Evolutionary conservation across 2,329 filamentous ascomycete species (phyloP).

Genomic region (Sporothrix mexicana): DNA sequence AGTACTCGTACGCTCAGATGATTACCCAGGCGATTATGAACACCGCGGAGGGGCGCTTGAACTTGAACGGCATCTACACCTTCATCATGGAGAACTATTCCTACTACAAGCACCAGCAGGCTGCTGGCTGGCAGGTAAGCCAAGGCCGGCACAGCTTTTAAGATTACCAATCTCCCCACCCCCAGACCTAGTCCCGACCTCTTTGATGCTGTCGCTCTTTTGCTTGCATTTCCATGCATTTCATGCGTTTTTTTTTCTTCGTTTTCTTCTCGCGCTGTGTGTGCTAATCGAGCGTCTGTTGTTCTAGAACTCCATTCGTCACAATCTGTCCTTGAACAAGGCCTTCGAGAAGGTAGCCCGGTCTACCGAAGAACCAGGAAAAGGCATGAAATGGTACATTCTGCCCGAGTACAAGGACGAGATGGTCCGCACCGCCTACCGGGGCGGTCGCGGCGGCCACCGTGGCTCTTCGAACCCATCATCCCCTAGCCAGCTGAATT

Average conservation of each 20-base stretch:
- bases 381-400: constrained; percentile 99
- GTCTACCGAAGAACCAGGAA: constrained; percentile 92
- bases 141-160: neutral
- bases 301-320: constrained; percentile 82
- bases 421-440: constrained; percentile 75
- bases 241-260: neutral
- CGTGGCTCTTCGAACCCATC: constrained; percentile 73
- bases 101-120: constrained; percentile 82
- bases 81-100: constrained; percentile 92
- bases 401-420: constrained; percentile 83
- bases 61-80: constrained; percentile 88
- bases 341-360: constrained; percentile 92
- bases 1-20: constrained; percentile 94
- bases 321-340: constrained; percentile 95
- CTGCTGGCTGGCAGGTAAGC: constrained; percentile 86
- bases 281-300: constrained; percentile 45
- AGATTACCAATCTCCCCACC: neutral
- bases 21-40: constrained; percentile 96
- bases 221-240: neutral
- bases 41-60: constrained; percentile 84
- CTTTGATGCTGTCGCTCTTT: neutral
- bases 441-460: constrained; percentile 67
- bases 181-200: neutral
- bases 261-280: constrained; percentile 9
- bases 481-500: constrained; percentile 67